These are phyloP conservation scores for Coprinopsis strossmayeri DNA, from an alignment of 768 basidiomycete species.

Conservation along the genomic window DNA sequence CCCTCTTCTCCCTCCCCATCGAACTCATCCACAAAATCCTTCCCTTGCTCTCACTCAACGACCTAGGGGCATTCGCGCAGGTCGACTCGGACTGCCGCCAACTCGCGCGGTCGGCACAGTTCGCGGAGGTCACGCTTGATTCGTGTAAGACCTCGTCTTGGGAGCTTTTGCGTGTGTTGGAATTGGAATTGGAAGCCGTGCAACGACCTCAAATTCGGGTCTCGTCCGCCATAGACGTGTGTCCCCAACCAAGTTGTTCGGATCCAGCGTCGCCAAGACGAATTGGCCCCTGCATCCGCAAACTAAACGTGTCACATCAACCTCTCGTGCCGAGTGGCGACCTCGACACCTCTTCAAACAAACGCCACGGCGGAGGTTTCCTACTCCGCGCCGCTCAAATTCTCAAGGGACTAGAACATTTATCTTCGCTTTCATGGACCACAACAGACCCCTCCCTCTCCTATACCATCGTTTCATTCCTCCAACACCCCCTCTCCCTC, in stretches of 20 bases:
- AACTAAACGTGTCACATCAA: neutral
- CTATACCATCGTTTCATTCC: neutral
- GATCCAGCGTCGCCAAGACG: too few relatives aligned
- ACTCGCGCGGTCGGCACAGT: conserved; percentile 5
- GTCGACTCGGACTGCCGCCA: conserved; percentile 7
- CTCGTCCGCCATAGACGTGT: neutral
- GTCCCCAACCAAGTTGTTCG: neutral
- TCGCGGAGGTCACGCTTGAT: conserved; percentile 1
- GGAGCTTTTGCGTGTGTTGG: neutral
- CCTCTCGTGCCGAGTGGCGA: neutral
- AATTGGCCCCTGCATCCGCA: neutral
- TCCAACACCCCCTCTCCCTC: neutral
- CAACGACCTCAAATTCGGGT: neutral
- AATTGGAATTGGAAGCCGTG: neutral
- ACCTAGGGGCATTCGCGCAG: conserved; percentile 2
- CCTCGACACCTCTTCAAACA: neutral
- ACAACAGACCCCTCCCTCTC: neutral
- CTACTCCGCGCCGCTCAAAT: neutral
- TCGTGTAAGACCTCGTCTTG: neutral
- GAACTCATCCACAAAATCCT: conserved; percentile 2
- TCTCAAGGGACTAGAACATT: neutral
- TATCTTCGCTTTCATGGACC: neutral
- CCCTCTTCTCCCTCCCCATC: conserved; percentile 3
- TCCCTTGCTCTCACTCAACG: neutral
- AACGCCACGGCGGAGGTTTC: neutral